Base-by-base conservation (phyloP, 768 basidiomycete species). In the Mycena amicta region DNA sequence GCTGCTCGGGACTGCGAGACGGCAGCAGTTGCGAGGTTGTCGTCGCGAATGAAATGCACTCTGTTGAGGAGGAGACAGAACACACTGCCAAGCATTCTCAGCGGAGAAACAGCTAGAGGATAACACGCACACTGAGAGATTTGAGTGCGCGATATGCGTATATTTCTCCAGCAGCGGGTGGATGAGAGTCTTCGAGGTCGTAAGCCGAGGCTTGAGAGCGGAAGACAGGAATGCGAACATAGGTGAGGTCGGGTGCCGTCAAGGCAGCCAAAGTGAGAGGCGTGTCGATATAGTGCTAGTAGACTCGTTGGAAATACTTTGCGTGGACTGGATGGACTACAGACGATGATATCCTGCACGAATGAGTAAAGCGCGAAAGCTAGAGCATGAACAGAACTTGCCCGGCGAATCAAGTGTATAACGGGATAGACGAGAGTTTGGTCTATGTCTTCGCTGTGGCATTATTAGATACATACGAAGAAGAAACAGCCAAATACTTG, bases 151-250 rank as follows among this genome's bases (percentile, higher is more conserved):
- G 26, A 78, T 80, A 68, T 92, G 90, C 50, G n/a, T 75, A 72
- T 97, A 97, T 75, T 95, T 96, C 57, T 95, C 90, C 47, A 88
- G 84, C 29, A 98, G 80, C 0, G 95, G 95, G 33, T 87, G 89
- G 54, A 96, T 80, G 60, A 98, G 87, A 1, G 92, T 90, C n/a
- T n/a, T n/a, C n/a, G n/a, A n/a, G n/a, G n/a, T n/a, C n/a, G n/a
- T n/a, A n/a, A n/a, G n/a, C n/a, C n/a, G n/a, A n/a, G n/a, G n/a
- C n/a, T n/a, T n/a, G n/a, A n/a, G n/a, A n/a, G n/a, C n/a, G n/a
- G n/a, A n/a, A n/a, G n/a, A n/a, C n/a, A n/a, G n/a, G n/a, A n/a
- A n/a, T n/a, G n/a, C n/a, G n/a, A n/a, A n/a, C n/a, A 70, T 97
- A 97, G 1, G 90, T 93, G 31, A 95, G 81, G 70, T 98, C 95